Evolutionary conservation across 1,284 basidiomycete species (phyloP).

Genomic region (Psilocybe mexicana): DNA sequence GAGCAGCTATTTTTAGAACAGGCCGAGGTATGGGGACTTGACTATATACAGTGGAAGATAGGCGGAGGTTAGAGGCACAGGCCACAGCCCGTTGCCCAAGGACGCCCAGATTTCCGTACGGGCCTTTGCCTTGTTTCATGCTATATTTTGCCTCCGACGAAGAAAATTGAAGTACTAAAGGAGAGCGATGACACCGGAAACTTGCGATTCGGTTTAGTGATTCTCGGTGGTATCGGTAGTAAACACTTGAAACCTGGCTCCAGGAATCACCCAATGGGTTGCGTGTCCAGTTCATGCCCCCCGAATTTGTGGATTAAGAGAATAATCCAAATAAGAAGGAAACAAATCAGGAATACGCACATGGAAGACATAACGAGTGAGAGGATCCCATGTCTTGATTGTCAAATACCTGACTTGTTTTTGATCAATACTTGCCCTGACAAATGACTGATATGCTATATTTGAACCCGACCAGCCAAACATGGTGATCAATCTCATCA

Average conservation of each 20-base stretch:
- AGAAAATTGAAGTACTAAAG: neutral
- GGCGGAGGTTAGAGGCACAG: neutral
- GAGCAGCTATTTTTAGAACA: neutral
- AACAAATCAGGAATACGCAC: neutral
- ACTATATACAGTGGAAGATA: neutral
- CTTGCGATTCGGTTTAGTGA: neutral
- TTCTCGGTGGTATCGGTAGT: neutral
- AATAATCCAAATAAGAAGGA: neutral
- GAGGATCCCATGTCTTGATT: neutral
- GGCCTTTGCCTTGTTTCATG: neutral
- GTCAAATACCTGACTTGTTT: neutral
- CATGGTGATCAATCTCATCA: constrained; percentile 2
- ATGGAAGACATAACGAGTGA: neutral
- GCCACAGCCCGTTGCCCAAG: neutral
- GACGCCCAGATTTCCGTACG: neutral
- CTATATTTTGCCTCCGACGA: neutral
- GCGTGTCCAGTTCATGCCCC: neutral
- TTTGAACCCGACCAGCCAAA: neutral
- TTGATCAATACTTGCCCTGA: neutral
- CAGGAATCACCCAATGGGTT: no score
- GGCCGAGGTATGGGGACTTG: neutral
- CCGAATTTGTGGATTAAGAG: neutral
- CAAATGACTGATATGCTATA: neutral
- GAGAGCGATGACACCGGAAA: neutral
- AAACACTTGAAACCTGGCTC: neutral